These are phyloP conservation scores for Nicotiana paniculata DNA, from an alignment of 257 asterid genomes.

Conservation along the genomic window DNA sequence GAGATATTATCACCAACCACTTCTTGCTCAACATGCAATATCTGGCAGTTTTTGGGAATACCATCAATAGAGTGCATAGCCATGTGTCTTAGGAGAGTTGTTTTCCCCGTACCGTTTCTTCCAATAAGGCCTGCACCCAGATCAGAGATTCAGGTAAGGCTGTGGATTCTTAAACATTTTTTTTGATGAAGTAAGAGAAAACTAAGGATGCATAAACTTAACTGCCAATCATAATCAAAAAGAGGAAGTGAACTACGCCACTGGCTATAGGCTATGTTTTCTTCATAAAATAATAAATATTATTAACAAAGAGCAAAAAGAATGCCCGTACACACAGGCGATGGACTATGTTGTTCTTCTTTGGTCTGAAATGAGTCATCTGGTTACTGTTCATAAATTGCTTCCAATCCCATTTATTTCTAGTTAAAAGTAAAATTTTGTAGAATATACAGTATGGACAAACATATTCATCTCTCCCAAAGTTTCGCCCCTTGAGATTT, in stretches of 20 bases:
- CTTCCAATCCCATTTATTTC: neutral
- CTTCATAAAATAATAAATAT: neutral
- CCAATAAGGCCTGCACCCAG: constrained; percentile 81
- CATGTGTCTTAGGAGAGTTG: constrained; percentile 94
- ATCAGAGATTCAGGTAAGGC: constrained; percentile 4
- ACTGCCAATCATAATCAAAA: neutral
- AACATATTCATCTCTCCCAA: neutral
- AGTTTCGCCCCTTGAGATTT: neutral
- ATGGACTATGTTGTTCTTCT: neutral
- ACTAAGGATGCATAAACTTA: neutral
- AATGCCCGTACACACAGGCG: neutral
- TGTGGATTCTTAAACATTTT: neutral
- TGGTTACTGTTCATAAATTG: neutral
- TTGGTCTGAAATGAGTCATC: neutral
- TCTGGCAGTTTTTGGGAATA: constrained; percentile 91
- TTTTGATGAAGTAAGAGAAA: too few species aligned
- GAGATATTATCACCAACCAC: constrained; percentile 80
- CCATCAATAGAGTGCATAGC: constrained; percentile 98
- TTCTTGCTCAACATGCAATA: constrained; percentile 98
- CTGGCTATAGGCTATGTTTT: neutral
- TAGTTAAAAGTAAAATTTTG: neutral
- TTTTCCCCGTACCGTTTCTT: constrained; percentile 98
- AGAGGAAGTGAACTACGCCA: neutral
- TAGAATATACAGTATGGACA: neutral
- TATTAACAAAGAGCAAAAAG: neutral